A percentile compares a stretch with the other conserved stretches of the same genome.
These are phyloP conservation scores for Blastomyces gilchristii DNA, from an alignment of 2,329 filamentous ascomycete genomes.

Conservation along the genomic window DNA sequence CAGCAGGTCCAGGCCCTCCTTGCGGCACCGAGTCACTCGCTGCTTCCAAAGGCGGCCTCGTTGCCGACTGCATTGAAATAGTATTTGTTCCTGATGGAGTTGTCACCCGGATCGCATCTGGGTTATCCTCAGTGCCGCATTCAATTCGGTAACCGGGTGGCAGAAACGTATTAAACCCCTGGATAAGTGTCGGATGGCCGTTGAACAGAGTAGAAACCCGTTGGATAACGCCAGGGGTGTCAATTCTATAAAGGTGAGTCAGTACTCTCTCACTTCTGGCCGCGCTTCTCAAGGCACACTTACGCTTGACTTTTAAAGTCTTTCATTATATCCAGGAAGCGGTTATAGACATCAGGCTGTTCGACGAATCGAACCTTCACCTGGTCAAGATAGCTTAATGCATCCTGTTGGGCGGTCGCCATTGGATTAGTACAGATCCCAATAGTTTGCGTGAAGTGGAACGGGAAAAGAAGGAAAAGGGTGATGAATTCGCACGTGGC, in stretches of 20 bases:
- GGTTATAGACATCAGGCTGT: constrained; percentile 93
- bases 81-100: constrained; percentile 97
- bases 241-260: constrained; percentile 49
- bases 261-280: constrained; percentile 15
- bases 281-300: constrained; percentile 26
- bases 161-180: constrained; percentile 96
- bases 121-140: constrained; percentile 85
- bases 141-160: constrained; percentile 95
- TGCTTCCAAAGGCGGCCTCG: constrained; percentile 28
- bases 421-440: constrained; percentile 6
- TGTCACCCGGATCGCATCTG: constrained; percentile 90
- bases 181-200: constrained; percentile 87
- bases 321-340: constrained; percentile 98
- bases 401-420: constrained; percentile 51
- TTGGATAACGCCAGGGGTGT: constrained; percentile 94
- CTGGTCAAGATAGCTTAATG: constrained; percentile 91
- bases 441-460: background rate
- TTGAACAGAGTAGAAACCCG: constrained; percentile 92
- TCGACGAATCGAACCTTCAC: constrained; percentile 97
- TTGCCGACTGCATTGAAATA: constrained; percentile 59
- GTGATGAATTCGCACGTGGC: background rate
- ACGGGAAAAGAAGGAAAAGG: background rate
- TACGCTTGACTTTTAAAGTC: constrained; percentile 97
- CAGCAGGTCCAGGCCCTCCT: constrained; percentile 24
- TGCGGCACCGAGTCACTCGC: constrained; percentile 25